Percentiles rank a stretch among this genome's conserved stretches.
These are phyloP conservation scores for Delphinella strobiligena DNA, from an alignment of 2,329 filamentous ascomycete species.

Conservation along the genomic window DNA sequence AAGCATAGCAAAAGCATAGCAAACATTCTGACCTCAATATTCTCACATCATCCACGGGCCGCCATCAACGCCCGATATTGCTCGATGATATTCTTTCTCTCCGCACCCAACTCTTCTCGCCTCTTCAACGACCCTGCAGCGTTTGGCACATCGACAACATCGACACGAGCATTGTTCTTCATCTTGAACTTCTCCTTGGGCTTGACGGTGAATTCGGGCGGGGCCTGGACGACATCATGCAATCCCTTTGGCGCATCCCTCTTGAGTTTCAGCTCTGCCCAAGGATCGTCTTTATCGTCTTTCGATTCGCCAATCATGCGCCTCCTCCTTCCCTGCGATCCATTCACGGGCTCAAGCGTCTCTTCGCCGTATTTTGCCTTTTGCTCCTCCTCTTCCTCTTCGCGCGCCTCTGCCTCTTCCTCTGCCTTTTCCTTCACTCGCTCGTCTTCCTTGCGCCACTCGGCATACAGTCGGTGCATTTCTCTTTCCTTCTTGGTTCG, in stretches of 20 bases:
- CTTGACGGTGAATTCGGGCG: constrained; percentile 57
- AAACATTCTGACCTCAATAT: too few relatives aligned
- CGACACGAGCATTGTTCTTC: constrained; percentile 50
- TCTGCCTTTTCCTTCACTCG: constrained; percentile 64
- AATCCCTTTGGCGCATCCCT: constrained; percentile 41
- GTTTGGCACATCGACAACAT: constrained; percentile 58
- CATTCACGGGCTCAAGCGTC: constrained; percentile 44
- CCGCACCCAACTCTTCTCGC: constrained; percentile 60
- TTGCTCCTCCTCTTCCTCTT: constrained; percentile 46
- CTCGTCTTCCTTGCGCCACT: constrained; percentile 67
- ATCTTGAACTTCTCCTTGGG: constrained; percentile 54
- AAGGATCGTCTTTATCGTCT: constrained; percentile 59
- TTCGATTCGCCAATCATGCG: constrained; percentile 34
- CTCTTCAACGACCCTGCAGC: constrained; percentile 57
- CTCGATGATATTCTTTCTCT: constrained; percentile 59
- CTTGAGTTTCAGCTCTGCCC: constrained; percentile 60
- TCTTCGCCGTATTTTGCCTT: constrained; percentile 55
- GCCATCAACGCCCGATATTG: constrained; percentile 61
- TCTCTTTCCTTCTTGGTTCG: constrained; percentile 75
- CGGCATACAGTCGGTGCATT: constrained; percentile 48
- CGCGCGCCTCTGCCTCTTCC: constrained; percentile 55
- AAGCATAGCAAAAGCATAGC: too few relatives aligned
- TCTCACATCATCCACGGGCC: too few relatives aligned
- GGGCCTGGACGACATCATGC: constrained; percentile 57
- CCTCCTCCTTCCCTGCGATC: constrained; percentile 34